These are phyloP conservation scores for Plasmodium falciparum DNA, from an alignment of 169 alveolate genomes.

Conservation along the genomic window DNA sequence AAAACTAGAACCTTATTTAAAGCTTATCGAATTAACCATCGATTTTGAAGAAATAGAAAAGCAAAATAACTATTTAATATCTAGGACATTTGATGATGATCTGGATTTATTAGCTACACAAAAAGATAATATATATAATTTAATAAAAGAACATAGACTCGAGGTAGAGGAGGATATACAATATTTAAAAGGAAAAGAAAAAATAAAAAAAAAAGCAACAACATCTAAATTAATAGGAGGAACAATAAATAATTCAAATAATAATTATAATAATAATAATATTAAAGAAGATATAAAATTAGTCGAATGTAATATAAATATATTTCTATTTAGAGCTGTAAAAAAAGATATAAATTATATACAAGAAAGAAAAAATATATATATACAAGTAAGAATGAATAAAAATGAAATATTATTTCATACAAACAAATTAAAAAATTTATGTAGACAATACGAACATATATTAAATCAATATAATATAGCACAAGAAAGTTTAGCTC, in stretches of 20 bases:
- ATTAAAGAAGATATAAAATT: conserved; percentile 84
- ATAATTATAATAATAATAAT: conserved; percentile 3
- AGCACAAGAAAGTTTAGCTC: conserved; percentile 88
- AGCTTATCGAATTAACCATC: conserved; percentile 93
- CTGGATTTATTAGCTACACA: conserved; percentile 73
- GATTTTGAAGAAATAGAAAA: conserved; percentile 93
- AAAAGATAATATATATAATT: conserved; percentile 56
- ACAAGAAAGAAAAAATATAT: conserved; percentile 73
- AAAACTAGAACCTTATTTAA: conserved; percentile 88
- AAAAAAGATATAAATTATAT: conserved; percentile 87
- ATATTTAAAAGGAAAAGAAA: conserved; percentile 80
- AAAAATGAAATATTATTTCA: conserved; percentile 92
- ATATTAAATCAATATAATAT: conserved; percentile 86
- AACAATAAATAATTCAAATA: conserved; percentile 68
- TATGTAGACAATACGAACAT: conserved; percentile 86
- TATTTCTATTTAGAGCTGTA: conserved; percentile 90
- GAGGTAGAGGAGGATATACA: conserved; percentile 88
- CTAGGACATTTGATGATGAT: conserved; percentile 88
- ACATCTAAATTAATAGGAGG: conserved; percentile 68
- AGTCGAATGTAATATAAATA: conserved; percentile 86
- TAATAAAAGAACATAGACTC: conserved; percentile 83
- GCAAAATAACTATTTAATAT: conserved; percentile 88
- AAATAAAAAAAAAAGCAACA: conserved; percentile 59
- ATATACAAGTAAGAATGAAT: conserved; percentile 88
- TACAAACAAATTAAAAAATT: conserved; percentile 85